phyloP scores from a whole-genome alignment of 1,139 yeast species.

The Kodamaea alishanica region DNA sequence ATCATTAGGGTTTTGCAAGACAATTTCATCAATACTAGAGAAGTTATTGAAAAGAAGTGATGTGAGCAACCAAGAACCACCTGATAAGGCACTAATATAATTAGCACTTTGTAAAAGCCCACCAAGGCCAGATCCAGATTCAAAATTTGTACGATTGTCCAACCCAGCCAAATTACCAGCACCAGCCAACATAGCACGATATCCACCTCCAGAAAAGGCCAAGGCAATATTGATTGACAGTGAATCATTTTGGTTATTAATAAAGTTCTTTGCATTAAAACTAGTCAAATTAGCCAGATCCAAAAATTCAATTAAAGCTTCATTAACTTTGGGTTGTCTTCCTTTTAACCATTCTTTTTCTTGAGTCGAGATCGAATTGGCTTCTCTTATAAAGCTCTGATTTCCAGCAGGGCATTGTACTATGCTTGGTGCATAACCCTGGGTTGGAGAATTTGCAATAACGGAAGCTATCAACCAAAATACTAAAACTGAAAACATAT shows the following conservation, averaged over 20 bases:
- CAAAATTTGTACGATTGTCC: slow-evolving; percentile 61
- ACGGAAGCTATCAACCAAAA: slow-evolving; percentile 3
- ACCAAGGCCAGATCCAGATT: slow-evolving; percentile 51
- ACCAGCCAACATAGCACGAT: slow-evolving; percentile 86
- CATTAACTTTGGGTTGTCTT: slow-evolving; percentile 52
- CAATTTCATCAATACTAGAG: slow-evolving; percentile 34
- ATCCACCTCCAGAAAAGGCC: slow-evolving; percentile 90
- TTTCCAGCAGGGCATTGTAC: slow-evolving; percentile 51
- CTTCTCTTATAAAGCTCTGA: slow-evolving; percentile 25
- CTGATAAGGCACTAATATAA: slow-evolving; percentile 38
- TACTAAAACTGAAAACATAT: not conserved
- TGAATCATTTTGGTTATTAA: slow-evolving; percentile 32
- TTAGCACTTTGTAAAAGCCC: slow-evolving; percentile 39
- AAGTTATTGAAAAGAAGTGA: slow-evolving; percentile 34
- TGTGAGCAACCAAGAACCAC: slow-evolving; percentile 39
- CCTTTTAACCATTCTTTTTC: slow-evolving; percentile 41
- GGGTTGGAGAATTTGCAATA: slow-evolving; percentile 5
- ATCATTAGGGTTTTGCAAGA: slow-evolving; percentile 23
- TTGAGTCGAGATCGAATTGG: slow-evolving; percentile 28
- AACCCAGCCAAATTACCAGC: slow-evolving; percentile 83
- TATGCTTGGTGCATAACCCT: slow-evolving; percentile 56
- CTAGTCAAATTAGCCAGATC: slow-evolving; percentile 54
- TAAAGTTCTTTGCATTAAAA: slow-evolving; percentile 51
- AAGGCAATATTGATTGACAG: slow-evolving; percentile 55
- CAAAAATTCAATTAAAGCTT: slow-evolving; percentile 54